phyloP scores from a whole-genome alignment of 179 eudicot genomes.

The Silene noctiflora region DNA sequence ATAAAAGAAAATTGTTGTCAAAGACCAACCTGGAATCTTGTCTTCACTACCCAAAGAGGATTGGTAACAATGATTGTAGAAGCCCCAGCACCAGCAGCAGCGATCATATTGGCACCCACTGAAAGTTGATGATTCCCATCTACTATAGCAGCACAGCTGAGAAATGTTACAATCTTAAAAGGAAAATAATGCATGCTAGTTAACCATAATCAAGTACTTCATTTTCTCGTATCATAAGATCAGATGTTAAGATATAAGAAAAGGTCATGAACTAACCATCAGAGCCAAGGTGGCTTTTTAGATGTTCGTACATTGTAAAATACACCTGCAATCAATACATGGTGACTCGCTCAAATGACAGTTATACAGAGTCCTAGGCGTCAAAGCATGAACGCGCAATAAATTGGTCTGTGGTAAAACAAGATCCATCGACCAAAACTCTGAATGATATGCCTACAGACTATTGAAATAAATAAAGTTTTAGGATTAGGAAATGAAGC shows the following conservation, averaged over 20 bases:
- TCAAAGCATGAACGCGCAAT: not conserved
- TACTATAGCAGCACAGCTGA: constrained; percentile 32
- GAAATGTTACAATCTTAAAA: constrained; percentile 25
- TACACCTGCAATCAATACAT: constrained; percentile 60
- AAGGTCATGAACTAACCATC: constrained; percentile 56
- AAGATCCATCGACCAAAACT: not conserved
- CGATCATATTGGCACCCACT: constrained; percentile 82
- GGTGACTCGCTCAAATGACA: constrained; percentile 13
- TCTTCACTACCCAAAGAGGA: constrained; percentile 99
- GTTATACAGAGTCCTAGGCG: not conserved
- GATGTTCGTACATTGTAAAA: constrained; percentile 81
- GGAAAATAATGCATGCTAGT: constrained; percentile 3
- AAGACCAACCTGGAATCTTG: constrained; percentile 73
- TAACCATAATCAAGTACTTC: not conserved
- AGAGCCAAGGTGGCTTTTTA: constrained; percentile 63
- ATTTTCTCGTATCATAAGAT: not conserved
- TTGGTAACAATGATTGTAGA: constrained; percentile 79
- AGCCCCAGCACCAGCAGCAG: constrained; percentile 98
- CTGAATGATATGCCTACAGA: not conserved
- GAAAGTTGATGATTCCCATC: constrained; percentile 75
- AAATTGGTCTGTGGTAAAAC: not conserved
- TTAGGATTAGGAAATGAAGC: not conserved
- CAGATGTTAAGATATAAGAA: not conserved
- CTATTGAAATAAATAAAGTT: not conserved
- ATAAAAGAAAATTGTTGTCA: constrained; percentile 1